A percentile compares a stretch with the other conserved stretches of the same genome.
phyloP scores from a whole-genome alignment of 1,284 basidiomycete species.

The Heterobasidion parviporum region DNA sequence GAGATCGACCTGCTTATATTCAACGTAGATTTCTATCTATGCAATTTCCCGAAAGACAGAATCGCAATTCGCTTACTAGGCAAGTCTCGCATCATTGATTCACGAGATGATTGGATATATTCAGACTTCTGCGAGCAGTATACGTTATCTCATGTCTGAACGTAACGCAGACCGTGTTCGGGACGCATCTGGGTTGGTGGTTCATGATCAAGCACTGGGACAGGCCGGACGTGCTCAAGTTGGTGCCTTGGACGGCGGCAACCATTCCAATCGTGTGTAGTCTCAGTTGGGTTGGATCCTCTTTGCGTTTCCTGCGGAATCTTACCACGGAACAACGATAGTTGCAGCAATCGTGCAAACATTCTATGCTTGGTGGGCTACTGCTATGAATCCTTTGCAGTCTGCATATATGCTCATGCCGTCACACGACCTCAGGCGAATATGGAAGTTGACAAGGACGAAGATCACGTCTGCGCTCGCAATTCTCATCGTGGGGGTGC shows the following conservation, averaged over 20 bases:
- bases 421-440: neutral
- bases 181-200: neutral
- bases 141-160: neutral
- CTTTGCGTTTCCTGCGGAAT: too few relatives aligned
- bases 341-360: neutral
- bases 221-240: neutral
- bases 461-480: neutral
- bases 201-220: neutral
- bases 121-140: neutral
- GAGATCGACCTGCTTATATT: neutral
- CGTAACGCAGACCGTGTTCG: neutral
- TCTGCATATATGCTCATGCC: neutral
- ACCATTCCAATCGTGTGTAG: neutral
- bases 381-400: too few relatives aligned
- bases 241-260: neutral
- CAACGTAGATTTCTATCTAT: neutral
- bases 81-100: neutral
- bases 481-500: neutral
- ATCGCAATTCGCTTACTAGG: neutral
- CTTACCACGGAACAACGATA: neutral
- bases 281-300: neutral
- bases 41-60: neutral
- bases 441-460: neutral
- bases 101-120: neutral
- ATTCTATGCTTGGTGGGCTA: neutral